Evolutionary conservation across 352 stramenopile genomes (phyloP).

Genomic region (Pythium insidiosum): DNA sequence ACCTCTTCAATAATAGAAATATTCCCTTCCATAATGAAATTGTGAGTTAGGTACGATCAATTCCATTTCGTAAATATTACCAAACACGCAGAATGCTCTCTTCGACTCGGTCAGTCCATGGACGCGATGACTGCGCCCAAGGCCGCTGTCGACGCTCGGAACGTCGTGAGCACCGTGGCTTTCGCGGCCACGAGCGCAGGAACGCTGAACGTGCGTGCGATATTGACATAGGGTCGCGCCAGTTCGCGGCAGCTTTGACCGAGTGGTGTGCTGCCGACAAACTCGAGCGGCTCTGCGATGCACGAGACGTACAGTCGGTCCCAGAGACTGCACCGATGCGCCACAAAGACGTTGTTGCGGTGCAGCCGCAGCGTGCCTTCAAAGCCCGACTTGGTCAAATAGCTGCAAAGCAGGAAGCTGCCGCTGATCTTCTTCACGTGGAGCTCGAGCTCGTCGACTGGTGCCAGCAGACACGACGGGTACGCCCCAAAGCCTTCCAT

Average conservation of each 20-base stretch:
- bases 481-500: conserved; percentile 71
- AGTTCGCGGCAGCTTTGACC: conserved; percentile 45
- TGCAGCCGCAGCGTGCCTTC: conserved; percentile 53
- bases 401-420: conserved; percentile 67
- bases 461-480: conserved; percentile 51
- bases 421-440: conserved; percentile 77
- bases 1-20: neutral
- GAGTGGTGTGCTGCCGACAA: conserved; percentile 54
- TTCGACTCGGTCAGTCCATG: conserved; percentile 30
- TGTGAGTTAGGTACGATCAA: no score
- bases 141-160: conserved; percentile 55
- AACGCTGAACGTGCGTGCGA: conserved; percentile 60
- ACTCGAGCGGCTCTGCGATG: conserved; percentile 65
- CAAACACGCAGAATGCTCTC: no score
- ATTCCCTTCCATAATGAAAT: no score
- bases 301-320: conserved; percentile 65
- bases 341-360: conserved; percentile 74
- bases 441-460: conserved; percentile 65
- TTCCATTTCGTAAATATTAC: no score
- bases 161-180: conserved; percentile 63
- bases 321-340: conserved; percentile 56
- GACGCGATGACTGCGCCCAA: conserved; percentile 47
- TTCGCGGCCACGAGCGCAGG: conserved; percentile 57
- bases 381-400: conserved; percentile 59
- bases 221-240: conserved; percentile 53